Percentiles rank a stretch among this genome's conserved stretches.
Evolutionary conservation across 164 flowering plant genomes (phyloP).

Genomic region (Liriodendron chinense): DNA sequence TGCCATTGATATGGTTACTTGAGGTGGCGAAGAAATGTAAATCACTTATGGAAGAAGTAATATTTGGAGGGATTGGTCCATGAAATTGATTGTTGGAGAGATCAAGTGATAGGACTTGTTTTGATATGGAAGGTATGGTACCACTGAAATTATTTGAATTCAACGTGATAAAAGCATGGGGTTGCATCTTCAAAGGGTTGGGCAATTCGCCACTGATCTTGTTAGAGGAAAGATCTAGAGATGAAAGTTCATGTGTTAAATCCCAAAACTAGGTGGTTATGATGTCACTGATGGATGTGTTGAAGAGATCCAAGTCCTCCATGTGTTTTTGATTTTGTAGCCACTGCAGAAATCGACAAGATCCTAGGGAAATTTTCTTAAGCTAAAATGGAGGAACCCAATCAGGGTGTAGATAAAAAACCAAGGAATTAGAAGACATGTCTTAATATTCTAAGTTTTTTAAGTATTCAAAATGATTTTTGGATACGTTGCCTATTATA

Average conservation of each 20-base stretch:
- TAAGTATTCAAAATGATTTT: slow-evolving; percentile 6
- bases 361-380: background rate
- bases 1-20: slow-evolving; percentile 9
- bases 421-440: background rate
- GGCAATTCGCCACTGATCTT: slow-evolving; percentile 7
- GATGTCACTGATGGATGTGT: background rate
- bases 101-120: background rate
- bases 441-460: background rate
- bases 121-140: slow-evolving; percentile 3
- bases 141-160: slow-evolving; percentile 6
- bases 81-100: slow-evolving; percentile 7
- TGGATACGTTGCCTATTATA: slow-evolving; percentile 14
- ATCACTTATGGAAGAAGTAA: background rate
- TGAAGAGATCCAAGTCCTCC: background rate
- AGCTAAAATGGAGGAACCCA: slow-evolving; percentile 20
- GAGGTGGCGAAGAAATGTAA: slow-evolving; percentile 5
- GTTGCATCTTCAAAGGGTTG: background rate
- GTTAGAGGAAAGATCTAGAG: slow-evolving; percentile 7
- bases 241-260: background rate
- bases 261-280: slow-evolving; percentile 18
- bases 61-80: slow-evolving; percentile 4
- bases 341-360: slow-evolving; percentile 11
- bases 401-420: background rate
- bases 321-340: slow-evolving; percentile 9
- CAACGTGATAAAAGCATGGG: background rate